phyloP scores from a whole-genome alignment of 2,329 filamentous ascomycete genomes.

The Epichloe coenophiala region DNA sequence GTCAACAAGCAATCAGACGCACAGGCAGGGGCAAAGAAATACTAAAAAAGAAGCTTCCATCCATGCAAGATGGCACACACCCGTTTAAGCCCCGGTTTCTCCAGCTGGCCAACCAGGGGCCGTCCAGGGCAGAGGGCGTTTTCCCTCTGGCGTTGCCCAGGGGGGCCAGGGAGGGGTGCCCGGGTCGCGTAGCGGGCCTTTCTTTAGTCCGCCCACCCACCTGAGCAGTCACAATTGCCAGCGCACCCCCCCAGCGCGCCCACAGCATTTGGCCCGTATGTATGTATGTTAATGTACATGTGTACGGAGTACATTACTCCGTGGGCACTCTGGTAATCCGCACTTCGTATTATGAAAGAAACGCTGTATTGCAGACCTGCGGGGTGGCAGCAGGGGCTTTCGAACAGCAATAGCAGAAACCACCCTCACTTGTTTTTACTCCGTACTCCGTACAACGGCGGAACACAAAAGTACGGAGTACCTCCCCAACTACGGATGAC shows the following conservation, averaged over 20 bases:
- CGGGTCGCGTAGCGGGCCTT: background rate
- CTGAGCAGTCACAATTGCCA: background rate
- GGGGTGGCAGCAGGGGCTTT: background rate
- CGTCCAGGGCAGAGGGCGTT: background rate
- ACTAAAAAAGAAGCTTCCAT: background rate
- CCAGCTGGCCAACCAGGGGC: conserved; percentile 2
- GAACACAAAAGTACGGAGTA: background rate
- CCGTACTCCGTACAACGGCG: background rate
- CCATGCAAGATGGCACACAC: conserved; percentile 5
- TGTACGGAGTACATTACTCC: no score
- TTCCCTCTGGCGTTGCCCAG: background rate
- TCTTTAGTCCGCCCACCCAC: background rate
- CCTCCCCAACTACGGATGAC: background rate
- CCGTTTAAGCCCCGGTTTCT: conserved; percentile 1
- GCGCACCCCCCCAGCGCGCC: no score
- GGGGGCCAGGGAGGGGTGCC: background rate
- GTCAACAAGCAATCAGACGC: background rate
- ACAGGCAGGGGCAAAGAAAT: background rate
- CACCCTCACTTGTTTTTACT: background rate
- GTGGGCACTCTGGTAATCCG: no score
- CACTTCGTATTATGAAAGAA: no score
- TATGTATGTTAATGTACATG: no score
- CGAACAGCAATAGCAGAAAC: background rate
- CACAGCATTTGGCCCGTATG: no score
- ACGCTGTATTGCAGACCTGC: background rate